These are phyloP conservation scores for Bondarzewia mesenterica DNA, from an alignment of 1,284 basidiomycete species.

Conservation along the genomic window DNA sequence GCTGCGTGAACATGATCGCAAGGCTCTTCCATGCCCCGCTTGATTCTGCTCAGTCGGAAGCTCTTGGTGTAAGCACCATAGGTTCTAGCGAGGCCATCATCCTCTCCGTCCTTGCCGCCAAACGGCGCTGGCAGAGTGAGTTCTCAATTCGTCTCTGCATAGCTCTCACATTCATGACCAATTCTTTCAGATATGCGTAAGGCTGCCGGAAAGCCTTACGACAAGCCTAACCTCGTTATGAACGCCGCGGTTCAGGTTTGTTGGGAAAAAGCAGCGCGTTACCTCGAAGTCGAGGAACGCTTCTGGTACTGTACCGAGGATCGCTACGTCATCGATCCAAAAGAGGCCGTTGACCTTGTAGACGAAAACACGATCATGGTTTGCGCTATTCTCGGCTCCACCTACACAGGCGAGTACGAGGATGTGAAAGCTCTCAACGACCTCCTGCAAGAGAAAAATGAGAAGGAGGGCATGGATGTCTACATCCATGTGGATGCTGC, in stretches of 20 bases:
- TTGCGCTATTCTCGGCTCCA: slow-evolving; percentile 53
- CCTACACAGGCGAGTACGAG: slow-evolving; percentile 74
- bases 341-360: slow-evolving; percentile 56
- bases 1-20: slow-evolving; percentile 20
- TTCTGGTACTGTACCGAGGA: slow-evolving; percentile 44
- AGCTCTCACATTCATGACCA: background rate
- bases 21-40: background rate
- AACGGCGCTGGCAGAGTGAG: slow-evolving; percentile 57
- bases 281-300: slow-evolving; percentile 59
- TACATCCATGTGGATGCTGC: slow-evolving; percentile 58
- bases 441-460: background rate
- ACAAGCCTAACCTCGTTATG: slow-evolving; percentile 53
- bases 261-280: slow-evolving; percentile 59
- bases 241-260: slow-evolving; percentile 65
- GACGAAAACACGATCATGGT: slow-evolving; percentile 68
- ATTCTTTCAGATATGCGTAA: slow-evolving; percentile 39
- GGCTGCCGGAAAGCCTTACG: slow-evolving; percentile 52
- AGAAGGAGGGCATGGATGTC: slow-evolving; percentile 40
- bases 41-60: background rate
- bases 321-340: slow-evolving; percentile 56
- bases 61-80: slow-evolving; percentile 46
- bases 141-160: background rate
- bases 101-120: slow-evolving; percentile 68
- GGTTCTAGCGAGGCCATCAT: slow-evolving; percentile 72
- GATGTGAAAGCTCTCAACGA: slow-evolving; percentile 35